phyloP scores from a whole-genome alignment of 2,329 filamentous ascomycete genomes.

The Botrytis deweyae region DNA sequence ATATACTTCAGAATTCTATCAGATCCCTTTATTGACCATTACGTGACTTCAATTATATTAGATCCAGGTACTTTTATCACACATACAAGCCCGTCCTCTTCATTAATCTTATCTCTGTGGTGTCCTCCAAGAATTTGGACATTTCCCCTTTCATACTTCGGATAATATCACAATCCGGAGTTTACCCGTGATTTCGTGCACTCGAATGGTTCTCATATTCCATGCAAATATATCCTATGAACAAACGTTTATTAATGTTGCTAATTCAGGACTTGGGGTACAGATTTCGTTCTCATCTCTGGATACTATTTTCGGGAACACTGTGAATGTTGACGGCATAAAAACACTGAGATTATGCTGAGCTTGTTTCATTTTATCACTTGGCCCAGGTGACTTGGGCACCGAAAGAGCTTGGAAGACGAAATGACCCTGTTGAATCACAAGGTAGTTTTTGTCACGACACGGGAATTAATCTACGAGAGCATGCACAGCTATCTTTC shows the following conservation, averaged over 20 bases:
- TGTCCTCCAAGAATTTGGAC: too few relatives aligned
- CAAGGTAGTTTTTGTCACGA: accelerated
- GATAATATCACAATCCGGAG: not conserved
- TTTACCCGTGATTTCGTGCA: not conserved
- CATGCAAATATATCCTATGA: not conserved
- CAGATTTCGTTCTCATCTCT: not conserved
- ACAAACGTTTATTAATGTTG: accelerated
- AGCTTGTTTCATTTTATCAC: not conserved
- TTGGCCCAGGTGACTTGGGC: not conserved
- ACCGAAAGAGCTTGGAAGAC: too few relatives aligned
- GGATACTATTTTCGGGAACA: accelerated
- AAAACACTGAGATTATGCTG: not conserved
- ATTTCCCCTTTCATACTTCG: slow-evolving; percentile 1
- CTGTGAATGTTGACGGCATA: accelerated
- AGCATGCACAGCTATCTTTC: not conserved
- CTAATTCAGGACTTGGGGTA: accelerated
- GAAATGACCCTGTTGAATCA: not conserved
- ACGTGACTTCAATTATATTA: accelerated
- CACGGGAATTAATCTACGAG: not conserved
- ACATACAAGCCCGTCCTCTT: not conserved
- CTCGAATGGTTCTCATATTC: not conserved
- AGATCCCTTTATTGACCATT: not conserved
- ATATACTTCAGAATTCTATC: not conserved
- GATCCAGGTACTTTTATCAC: accelerated
- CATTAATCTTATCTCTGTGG: too few relatives aligned